Base-by-base conservation (phyloP, 495 filamentous ascomycete species). In the Hyaloscypha hepaticicola region DNA sequence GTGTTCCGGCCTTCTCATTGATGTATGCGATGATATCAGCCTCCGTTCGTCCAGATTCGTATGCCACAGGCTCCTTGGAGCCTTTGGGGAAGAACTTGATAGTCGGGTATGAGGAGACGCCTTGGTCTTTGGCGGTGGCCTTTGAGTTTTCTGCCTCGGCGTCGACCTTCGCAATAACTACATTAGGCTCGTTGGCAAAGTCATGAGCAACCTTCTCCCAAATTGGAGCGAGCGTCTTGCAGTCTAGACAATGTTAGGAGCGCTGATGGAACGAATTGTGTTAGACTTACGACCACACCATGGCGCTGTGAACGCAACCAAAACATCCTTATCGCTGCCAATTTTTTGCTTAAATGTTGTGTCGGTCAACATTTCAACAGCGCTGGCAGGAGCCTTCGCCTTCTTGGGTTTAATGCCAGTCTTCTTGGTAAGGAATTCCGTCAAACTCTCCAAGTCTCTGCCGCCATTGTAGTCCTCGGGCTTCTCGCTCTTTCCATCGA, bases 41-140 rank as follows among this genome's bases (percentile, higher is more conserved):
- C 82, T 96, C 93, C 21, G 82, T 79, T 68, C 95, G 93, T 64
- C 86, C 91, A 60, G 89, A 89, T 33, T 84, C 78, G 84, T 97
- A 99, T 38, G 81, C 71, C 67, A 88, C 80, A 14, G 88, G 74
- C 65, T 88, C 88, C 61, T 83, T 91, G 62, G 88, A 90, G 71
- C 94, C 94, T 77, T 88, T 89, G 72, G 93, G 88, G 83, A 98
- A 98, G 85, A 90, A 99, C 82, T 96, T 96, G 82, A 99, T 95
- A 65, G 95, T 99, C 29, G 95, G 95, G 84, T 93, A 99, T 28
- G 88, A 89, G 57, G 81, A 83, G 55, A 99, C 85, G 64, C 87
- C 90, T 69, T 93, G 90, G 61, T 87, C 89, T 69, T 85, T 75
- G 41, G 93, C 90, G 21, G 87, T 86, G 49, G 85, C 83, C 76